Evolutionary conservation across 1,284 basidiomycete genomes (phyloP), one percentile per base, ranked within the genome.

Genomic region (Puccinia horiana): DNA sequence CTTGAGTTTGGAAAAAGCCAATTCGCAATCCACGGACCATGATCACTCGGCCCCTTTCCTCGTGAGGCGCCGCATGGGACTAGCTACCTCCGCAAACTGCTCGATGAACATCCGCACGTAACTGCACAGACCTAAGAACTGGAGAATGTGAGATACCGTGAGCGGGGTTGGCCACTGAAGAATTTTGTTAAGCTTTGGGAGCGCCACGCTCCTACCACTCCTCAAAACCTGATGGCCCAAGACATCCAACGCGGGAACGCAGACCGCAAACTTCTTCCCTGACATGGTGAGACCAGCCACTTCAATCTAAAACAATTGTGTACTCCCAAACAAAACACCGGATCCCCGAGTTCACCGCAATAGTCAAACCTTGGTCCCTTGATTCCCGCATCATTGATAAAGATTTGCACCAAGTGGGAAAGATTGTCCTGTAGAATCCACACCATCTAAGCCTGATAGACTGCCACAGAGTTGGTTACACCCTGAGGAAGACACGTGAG

Each of bases 361-460:
- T 67, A 67, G 18, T 12, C n/a, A 29, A 9, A 40, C 40, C 63
- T 12, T 23, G 61, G 61, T 63, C 61, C 61, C 29, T 63, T 63
- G 26, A 63, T 63, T 63, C 61, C 61, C 29, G 16, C 61, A 32
- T 65, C 75, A 65, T 63, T 32, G 8, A 77, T 63, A 42, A 63
- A 61, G 42, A 61, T 26, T 52, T 35, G 35, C 2, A 29, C 35
- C 44, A 65, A 37, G 14, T 63, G 40, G 2, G 58, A 58, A 20
- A 78, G 52, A 32, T 47, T 18, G 1, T 78, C 76, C 54, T 78
- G 63, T 2, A 67, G 18, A 26, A 78, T 69, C 61, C 58, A 65
- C 61, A 69, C 54, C 42, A 78, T 67, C n/a, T 78, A 44, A 20
- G 76, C 75, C n/a, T 77, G 58, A 29, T 77, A 67, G 29, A 77